Conservation (phyloP, 805 yeast species). For the Yamadazyma scolyti region DNA sequence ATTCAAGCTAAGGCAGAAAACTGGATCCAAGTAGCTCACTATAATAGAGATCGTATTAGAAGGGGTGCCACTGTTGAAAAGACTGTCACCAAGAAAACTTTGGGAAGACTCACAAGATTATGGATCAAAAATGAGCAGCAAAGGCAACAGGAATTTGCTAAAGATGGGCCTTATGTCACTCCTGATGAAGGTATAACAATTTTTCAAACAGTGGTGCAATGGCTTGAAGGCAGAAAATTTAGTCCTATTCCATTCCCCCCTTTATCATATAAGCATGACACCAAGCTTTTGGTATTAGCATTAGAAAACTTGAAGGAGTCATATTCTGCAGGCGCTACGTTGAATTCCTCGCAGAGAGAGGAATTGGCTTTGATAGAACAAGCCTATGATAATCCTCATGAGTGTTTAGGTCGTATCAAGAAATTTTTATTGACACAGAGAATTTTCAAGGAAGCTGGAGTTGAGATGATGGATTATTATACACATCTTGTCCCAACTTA, state of each 20-base stretch:
- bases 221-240: slow-evolving; percentile 84
- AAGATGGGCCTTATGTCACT: slow-evolving; percentile 81
- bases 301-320: slow-evolving; percentile 82
- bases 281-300: slow-evolving; percentile 84
- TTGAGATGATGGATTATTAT: slow-evolving; percentile 90
- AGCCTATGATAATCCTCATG: slow-evolving; percentile 96
- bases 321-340: slow-evolving; percentile 60
- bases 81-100: slow-evolving; percentile 87
- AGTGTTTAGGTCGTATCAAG: slow-evolving; percentile 80
- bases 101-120: slow-evolving; percentile 85
- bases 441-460: slow-evolving; percentile 81
- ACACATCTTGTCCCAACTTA: slow-evolving; percentile 83
- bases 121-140: slow-evolving; percentile 94
- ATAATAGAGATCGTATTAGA: slow-evolving; percentile 82
- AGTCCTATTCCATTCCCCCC: slow-evolving; percentile 94
- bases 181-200: slow-evolving; percentile 87
- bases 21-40: slow-evolving; percentile 92
- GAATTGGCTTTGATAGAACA: slow-evolving; percentile 91
- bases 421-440: slow-evolving; percentile 80
- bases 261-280: slow-evolving; percentile 85
- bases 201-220: slow-evolving; percentile 82
- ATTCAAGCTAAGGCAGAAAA: slow-evolving; percentile 95
- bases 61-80: slow-evolving; percentile 93
- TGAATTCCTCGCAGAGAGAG: slow-evolving; percentile 85
- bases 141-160: slow-evolving; percentile 72